Conservation (phyloP, 495 filamentous ascomycete species). For the Xylaria venustula region DNA sequence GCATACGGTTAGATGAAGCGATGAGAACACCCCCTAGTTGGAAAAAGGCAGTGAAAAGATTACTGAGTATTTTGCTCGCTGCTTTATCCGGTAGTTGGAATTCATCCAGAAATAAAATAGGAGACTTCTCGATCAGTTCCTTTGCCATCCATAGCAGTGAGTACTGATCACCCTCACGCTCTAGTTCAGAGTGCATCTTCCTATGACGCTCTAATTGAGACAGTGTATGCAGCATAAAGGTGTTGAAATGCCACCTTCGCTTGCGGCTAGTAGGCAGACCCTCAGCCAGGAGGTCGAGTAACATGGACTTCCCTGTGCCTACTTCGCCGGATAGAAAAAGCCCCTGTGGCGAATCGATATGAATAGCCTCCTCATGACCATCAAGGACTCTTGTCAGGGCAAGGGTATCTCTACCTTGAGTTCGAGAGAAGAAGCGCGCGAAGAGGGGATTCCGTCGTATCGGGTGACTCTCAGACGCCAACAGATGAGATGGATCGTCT, state of each 20-base stretch:
- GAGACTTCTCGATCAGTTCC: constrained; percentile 63
- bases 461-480: constrained; percentile 45
- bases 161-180: constrained; percentile 47
- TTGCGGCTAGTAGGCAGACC: constrained; percentile 65
- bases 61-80: constrained; percentile 66
- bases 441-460: constrained; percentile 52
- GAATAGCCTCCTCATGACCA: constrained; percentile 60
- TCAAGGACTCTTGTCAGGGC: constrained; percentile 60
- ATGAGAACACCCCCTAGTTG: constrained; percentile 70
- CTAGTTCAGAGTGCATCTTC: constrained; percentile 31
- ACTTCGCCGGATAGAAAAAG: constrained; percentile 70
- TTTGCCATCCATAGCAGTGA: constrained; percentile 65
- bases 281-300: constrained; percentile 67
- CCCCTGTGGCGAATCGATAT: constrained; percentile 61
- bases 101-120: constrained; percentile 71
- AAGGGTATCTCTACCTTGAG: constrained; percentile 46
- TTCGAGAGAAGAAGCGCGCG: constrained; percentile 38
- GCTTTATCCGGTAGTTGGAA: constrained; percentile 72
- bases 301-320: constrained; percentile 69
- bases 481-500: constrained; percentile 18
- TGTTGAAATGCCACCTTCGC: constrained; percentile 71
- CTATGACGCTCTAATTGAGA: constrained; percentile 60
- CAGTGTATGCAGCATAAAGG: constrained; percentile 69
- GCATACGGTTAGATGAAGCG: constrained; percentile 72
- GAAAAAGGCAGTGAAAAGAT: constrained; percentile 70